A percentile compares a stretch with the other conserved stretches of the same genome.
Conservation (phyloP, 23 red algal genomes). For the Gracilaria gracilis region DNA sequence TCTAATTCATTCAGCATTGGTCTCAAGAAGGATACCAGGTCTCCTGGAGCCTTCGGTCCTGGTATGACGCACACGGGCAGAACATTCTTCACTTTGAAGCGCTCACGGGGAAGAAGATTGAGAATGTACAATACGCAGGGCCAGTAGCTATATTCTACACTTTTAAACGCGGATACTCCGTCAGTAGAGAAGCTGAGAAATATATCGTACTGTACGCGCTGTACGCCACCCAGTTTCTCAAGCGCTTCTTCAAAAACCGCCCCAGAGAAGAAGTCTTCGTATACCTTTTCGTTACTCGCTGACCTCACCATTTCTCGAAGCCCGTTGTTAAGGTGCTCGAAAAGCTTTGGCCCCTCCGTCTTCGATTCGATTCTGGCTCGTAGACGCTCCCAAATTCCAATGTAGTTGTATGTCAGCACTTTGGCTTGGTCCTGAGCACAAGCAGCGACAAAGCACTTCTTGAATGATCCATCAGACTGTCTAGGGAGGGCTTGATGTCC, state of each 20-base stretch:
- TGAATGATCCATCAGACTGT: not conserved
- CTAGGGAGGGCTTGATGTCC: not conserved
- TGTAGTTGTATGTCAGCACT: not conserved
- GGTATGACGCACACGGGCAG: not conserved
- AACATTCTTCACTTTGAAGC: not conserved
- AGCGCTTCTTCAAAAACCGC: not conserved
- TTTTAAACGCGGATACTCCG: conserved; percentile 15
- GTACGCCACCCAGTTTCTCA: not conserved
- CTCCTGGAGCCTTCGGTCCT: not conserved
- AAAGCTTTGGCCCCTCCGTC: not conserved
- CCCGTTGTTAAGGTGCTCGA: not conserved
- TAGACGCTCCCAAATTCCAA: conserved; percentile 4
- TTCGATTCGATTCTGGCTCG: not conserved
- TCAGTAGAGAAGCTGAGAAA: conserved; percentile 15
- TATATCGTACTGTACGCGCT: not conserved
- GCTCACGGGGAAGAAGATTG: not conserved
- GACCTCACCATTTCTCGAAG: too few species aligned
- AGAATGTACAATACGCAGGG: not conserved
- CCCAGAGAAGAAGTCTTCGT: conserved; percentile 16
- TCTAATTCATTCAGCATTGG: conserved; percentile 5
- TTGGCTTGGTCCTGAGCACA: not conserved
- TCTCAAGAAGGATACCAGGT: not conserved
- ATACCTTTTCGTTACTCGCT: not conserved
- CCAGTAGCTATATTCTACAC: conserved; percentile 14
- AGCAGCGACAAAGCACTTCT: not conserved